A percentile compares a stretch with the other conserved stretches of the same genome.
phyloP scores from a whole-genome alignment of 306 rosid genomes.

The cucumber (Cucumis sativus) region Cucumber_9930_V3 NC_026656.2:8347001-8347500 shows the following conservation, averaged over 20 bases:
- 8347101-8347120: neutral
- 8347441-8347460: too few species aligned
- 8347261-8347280: neutral
- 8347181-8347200: neutral
- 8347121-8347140: neutral
- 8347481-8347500: too few species aligned
- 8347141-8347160: neutral
- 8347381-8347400: too few species aligned
- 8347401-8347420: neutral
- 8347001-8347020: conserved; percentile 86
- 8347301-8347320: too few species aligned
- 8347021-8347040: conserved; percentile 96
- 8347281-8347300: too few species aligned
- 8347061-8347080: conserved; percentile 48
- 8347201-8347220: neutral
- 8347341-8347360: too few species aligned
- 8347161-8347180: neutral
- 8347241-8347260: neutral
- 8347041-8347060: conserved; percentile 94
- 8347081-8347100: neutral
- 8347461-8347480: too few species aligned
- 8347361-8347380: too few species aligned
- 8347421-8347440: neutral
- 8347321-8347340: too few species aligned
- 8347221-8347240: neutral